phyloP scores from a whole-genome alignment of 768 basidiomycete genomes.

The Suillus discolor region DNA sequence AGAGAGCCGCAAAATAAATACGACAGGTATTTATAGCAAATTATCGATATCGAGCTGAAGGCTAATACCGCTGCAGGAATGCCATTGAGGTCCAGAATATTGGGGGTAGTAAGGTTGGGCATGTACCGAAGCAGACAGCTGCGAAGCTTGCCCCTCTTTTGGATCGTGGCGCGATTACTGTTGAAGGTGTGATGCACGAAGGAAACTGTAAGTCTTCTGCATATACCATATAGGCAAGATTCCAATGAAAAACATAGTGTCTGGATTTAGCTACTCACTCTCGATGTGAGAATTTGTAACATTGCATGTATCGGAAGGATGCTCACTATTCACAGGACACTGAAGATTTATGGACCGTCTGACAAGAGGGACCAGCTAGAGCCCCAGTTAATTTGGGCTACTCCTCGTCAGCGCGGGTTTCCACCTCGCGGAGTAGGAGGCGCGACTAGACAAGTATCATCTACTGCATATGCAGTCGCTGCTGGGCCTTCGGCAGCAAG shows the following conservation, averaged over 20 bases:
- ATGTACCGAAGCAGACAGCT: constrained; percentile 66
- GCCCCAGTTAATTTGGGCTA: constrained; percentile 73
- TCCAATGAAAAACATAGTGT: constrained; percentile 32
- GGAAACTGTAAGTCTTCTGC: constrained; percentile 57
- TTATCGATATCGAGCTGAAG: background rate
- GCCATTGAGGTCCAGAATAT: constrained; percentile 86
- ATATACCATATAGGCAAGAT: background rate
- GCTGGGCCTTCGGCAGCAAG: constrained; percentile 16
- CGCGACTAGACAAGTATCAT: constrained; percentile 18
- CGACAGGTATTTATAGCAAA: constrained; percentile 52
- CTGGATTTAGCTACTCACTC: constrained; percentile 53
- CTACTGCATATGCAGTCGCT: constrained; percentile 18
- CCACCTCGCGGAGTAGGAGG: constrained; percentile 17
- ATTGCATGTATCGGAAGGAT: background rate
- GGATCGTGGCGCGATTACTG: constrained; percentile 60
- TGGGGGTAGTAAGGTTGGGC: constrained; percentile 73
- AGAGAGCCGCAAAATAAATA: constrained; percentile 69
- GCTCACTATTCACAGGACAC: constrained; percentile 43
- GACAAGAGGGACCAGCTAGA: constrained; percentile 64
- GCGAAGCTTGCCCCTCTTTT: constrained; percentile 68
- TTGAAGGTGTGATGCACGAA: constrained; percentile 69
- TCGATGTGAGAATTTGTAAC: constrained; percentile 51
- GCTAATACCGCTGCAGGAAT: constrained; percentile 46
- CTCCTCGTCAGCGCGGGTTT: constrained; percentile 67
- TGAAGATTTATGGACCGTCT: constrained; percentile 72